These are phyloP conservation scores for Hemisphaericaspora nanyangensis DNA, from an alignment of 805 yeast species.

Conservation along the genomic window DNA sequence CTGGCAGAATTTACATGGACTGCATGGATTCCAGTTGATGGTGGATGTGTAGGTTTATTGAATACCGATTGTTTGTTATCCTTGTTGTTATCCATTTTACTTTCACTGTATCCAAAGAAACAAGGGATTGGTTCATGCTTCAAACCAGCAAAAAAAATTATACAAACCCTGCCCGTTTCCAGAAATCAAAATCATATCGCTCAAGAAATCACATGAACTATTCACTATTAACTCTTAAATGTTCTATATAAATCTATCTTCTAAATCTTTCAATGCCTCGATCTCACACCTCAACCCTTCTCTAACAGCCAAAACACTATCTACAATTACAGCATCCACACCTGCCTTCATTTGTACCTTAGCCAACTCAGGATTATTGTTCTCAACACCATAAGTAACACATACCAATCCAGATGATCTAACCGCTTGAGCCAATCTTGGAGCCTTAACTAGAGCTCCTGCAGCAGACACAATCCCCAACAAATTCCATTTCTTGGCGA, in stretches of 20 bases:
- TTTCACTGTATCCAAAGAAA: too few species aligned
- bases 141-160: too few species aligned
- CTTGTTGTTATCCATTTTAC: too few species aligned
- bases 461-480: conserved; percentile 92
- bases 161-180: too few species aligned
- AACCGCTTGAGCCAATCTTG: conserved; percentile 85
- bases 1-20: conserved; percentile 60
- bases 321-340: conserved; percentile 98
- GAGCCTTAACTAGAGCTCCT: conserved; percentile 80
- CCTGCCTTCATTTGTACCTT: conserved; percentile 87
- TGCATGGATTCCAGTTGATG: conserved; percentile 51
- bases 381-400: conserved; percentile 83
- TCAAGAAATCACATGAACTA: too few species aligned
- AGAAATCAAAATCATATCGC: too few species aligned
- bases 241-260: conserved; percentile 8
- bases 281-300: conserved; percentile 57
- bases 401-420: conserved; percentile 89
- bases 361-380: conserved; percentile 81
- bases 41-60: neutral
- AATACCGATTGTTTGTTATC: neutral
- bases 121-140: too few species aligned
- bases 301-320: conserved; percentile 89
- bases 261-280: conserved; percentile 17
- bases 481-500: conserved; percentile 86
- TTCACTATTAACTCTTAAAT: too few species aligned